Conservation (phyloP, 2,329 filamentous ascomycete species). For the Aspergillus neoniger region DNA sequence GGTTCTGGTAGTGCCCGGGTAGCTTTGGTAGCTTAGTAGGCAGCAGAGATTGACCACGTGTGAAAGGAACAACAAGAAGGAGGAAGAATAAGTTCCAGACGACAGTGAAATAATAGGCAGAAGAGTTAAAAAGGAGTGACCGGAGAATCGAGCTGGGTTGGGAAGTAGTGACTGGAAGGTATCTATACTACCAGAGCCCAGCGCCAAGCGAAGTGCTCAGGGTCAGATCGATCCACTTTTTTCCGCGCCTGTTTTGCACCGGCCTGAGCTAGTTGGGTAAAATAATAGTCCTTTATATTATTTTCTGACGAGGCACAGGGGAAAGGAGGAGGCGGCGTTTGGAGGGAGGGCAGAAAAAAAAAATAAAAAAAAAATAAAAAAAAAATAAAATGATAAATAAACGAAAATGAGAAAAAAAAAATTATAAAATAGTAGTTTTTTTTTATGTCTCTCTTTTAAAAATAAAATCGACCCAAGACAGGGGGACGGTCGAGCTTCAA, state of each 20-base stretch:
- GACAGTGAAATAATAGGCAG: slow-evolving; percentile 9
- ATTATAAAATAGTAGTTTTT: not conserved
- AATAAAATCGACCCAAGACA: not conserved
- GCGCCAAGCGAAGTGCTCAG: slow-evolving; percentile 22
- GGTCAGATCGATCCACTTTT: slow-evolving; percentile 30
- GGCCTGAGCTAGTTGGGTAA: slow-evolving; percentile 13
- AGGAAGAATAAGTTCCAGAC: not conserved
- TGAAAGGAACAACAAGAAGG: not conserved
- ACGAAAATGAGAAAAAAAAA: not conserved
- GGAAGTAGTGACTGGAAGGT: slow-evolving; percentile 8
- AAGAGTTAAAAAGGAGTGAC: slow-evolving; percentile 1
- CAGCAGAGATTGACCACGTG: slow-evolving; percentile 5
- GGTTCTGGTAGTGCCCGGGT: not conserved
- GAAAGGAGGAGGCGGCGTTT: not conserved
- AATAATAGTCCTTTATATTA: slow-evolving; percentile 12
- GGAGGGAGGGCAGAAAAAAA: not conserved
- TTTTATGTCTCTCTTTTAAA: too few species aligned
- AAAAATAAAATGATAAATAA: slow-evolving; percentile 5
- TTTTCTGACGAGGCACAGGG: not conserved
- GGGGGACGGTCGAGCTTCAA: slow-evolving; percentile 1
- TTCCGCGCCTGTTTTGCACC: slow-evolving; percentile 15
- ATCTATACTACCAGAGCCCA: slow-evolving; percentile 14
- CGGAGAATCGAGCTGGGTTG: slow-evolving; percentile 17
- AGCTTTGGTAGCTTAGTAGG: not conserved
- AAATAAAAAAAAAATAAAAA: slow-evolving; percentile 8